These are phyloP conservation scores for Coriaria nepalensis DNA, from an alignment of 306 rosid species.

Conservation along the genomic window DNA sequence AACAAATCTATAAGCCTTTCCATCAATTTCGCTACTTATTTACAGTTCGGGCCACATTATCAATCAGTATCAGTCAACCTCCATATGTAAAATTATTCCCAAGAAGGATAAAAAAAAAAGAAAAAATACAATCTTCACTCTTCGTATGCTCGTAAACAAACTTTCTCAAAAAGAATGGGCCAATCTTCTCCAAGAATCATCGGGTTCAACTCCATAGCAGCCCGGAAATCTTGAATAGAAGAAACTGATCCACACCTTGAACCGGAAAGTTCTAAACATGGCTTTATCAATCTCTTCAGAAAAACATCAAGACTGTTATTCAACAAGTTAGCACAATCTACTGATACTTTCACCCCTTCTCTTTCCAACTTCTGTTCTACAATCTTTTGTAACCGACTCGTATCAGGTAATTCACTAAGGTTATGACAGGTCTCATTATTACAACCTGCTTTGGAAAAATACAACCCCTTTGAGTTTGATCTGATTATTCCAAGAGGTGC, in stretches of 20 bases:
- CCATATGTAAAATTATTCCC: too few relatives aligned
- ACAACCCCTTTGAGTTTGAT: constrained; percentile 13
- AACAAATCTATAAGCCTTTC: too few relatives aligned
- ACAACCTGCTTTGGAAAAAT: constrained; percentile 9
- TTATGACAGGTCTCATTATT: constrained; percentile 29
- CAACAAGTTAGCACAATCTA: constrained; percentile 35
- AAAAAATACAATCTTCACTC: constrained; percentile 21
- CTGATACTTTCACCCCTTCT: constrained; percentile 39
- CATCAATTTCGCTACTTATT: too few relatives aligned
- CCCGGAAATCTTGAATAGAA: constrained; percentile 38
- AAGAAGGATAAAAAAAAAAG: not conserved
- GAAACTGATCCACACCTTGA: constrained; percentile 24
- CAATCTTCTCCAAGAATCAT: constrained; percentile 48
- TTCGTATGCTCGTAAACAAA: constrained; percentile 25
- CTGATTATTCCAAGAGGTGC: constrained; percentile 55
- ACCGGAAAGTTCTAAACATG: constrained; percentile 39
- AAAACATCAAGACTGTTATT: constrained; percentile 45
- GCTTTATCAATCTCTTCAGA: constrained; percentile 61
- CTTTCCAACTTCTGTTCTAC: constrained; percentile 34
- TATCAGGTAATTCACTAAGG: constrained; percentile 37
- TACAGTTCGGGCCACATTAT: too few relatives aligned
- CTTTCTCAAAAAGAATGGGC: constrained; percentile 40
- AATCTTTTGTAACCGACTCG: constrained; percentile 33
- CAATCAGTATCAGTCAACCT: too few relatives aligned
- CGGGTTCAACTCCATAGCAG: constrained; percentile 51